Conservation (phyloP, 139 green algal genomes). For the Chlorella sp. region DNA sequence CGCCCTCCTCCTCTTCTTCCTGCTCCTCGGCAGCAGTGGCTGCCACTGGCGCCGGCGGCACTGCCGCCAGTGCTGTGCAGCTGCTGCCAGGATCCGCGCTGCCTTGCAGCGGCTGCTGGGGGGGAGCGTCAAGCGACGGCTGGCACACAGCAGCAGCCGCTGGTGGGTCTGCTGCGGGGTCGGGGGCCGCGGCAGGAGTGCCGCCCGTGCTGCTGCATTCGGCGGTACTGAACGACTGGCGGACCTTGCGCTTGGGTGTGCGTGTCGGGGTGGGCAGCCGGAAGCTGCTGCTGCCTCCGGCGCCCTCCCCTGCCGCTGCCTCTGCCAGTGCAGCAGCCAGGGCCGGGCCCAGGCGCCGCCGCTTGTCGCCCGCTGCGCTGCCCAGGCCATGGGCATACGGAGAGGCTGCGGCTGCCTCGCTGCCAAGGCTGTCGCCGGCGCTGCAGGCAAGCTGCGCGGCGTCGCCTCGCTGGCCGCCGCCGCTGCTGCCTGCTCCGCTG, state of each 20-base stretch:
- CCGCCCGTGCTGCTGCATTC: neutral
- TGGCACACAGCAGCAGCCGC: neutral
- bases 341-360: conserved; percentile 8
- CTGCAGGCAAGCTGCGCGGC: neutral
- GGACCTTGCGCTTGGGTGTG: conserved; percentile 10
- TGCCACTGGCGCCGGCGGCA: neutral
- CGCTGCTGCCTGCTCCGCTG: neutral
- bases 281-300: neutral
- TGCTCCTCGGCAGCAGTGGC: neutral
- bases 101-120: neutral
- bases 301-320: neutral
- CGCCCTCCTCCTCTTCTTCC: neutral
- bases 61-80: neutral
- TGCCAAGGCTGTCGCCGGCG: neutral
- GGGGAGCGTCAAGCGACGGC: neutral
- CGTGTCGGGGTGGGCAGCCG: neutral
- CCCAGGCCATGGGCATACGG: neutral
- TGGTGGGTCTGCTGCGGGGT: neutral
- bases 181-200: neutral
- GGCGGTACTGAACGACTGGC: neutral
- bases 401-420: neutral
- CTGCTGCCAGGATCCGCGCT: neutral
- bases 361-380: conserved; percentile 11
- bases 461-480: neutral
- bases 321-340: neutral